Conservation (phyloP, 495 filamentous ascomycete species). For the Aspergillus cristatus region DNA sequence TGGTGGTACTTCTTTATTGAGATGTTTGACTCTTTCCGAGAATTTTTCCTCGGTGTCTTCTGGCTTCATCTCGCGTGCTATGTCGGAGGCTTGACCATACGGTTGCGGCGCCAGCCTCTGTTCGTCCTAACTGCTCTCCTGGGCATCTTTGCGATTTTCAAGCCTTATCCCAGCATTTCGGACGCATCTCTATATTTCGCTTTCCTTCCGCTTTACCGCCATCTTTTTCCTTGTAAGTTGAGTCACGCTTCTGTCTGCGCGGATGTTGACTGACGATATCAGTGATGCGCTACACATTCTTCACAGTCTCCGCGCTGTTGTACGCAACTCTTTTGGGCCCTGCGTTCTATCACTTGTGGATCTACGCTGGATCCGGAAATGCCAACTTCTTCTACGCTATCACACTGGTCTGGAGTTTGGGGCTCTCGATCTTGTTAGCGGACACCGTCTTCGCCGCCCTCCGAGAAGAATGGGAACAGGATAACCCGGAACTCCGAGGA, state of each 20-base stretch:
- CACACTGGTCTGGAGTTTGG: conserved; percentile 92
- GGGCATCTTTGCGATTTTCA: conserved; percentile 86
- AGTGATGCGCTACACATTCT: conserved; percentile 93
- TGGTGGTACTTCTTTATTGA: conserved; percentile 99
- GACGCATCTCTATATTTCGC: conserved; percentile 79
- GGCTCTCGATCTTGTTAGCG: conserved; percentile 67
- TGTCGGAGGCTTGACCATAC: conserved; percentile 71
- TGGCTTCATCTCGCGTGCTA: conserved; percentile 92
- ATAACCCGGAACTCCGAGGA: conserved; percentile 80
- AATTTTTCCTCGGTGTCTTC: conserved; percentile 95
- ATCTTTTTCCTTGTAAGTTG: conserved; percentile 80
- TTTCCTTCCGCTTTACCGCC: conserved; percentile 76
- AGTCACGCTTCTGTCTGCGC: background rate
- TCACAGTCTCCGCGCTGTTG: conserved; percentile 67
- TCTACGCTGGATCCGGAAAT: conserved; percentile 95
- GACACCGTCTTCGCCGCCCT: conserved; percentile 83
- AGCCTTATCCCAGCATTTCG: conserved; percentile 88
- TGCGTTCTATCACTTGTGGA: conserved; percentile 96
- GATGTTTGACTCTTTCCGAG: conserved; percentile 97
- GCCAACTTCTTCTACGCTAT: conserved; percentile 99
- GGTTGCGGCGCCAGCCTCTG: conserved; percentile 73
- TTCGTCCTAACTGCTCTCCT: conserved; percentile 74
- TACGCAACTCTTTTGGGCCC: conserved; percentile 86
- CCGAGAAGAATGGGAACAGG: conserved; percentile 88
- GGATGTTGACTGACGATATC: conserved; percentile 8